Conservation (phyloP, 2,329 filamentous ascomycete species). For the Truncatella angustata region DNA sequence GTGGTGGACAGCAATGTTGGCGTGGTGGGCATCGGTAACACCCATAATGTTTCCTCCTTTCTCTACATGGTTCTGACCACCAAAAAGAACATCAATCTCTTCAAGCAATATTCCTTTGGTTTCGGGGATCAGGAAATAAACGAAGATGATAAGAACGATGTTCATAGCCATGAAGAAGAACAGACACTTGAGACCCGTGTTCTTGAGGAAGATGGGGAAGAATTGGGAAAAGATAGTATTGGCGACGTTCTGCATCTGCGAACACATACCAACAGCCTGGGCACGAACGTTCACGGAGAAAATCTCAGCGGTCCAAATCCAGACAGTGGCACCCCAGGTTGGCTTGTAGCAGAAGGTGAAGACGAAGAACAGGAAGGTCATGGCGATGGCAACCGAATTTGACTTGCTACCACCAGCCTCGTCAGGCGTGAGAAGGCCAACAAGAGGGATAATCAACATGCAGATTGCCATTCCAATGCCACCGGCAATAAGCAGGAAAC, state of each 20-base stretch:
- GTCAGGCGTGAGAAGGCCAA: conserved; percentile 50
- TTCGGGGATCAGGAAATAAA: conserved; percentile 51
- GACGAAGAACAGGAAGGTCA: conserved; percentile 66
- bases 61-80: conserved; percentile 54
- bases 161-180: conserved; percentile 43
- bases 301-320: conserved; percentile 70
- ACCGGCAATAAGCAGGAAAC: conserved; percentile 67
- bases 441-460: conserved; percentile 62
- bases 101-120: conserved; percentile 50
- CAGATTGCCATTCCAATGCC: conserved; percentile 67
- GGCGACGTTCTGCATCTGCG: conserved; percentile 60
- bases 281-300: conserved; percentile 72
- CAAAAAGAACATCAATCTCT: conserved; percentile 56
- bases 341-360: conserved; percentile 69
- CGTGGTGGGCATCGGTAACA: conserved; percentile 1
- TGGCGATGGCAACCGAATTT: conserved; percentile 61
- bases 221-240: conserved; percentile 69
- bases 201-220: conserved; percentile 65
- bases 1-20: background rate
- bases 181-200: conserved; percentile 44
- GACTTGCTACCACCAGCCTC: conserved; percentile 53
- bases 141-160: conserved; percentile 46
- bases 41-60: conserved; percentile 37
- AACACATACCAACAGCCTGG: conserved; percentile 67
- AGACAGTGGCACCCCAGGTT: conserved; percentile 67